Evolutionary conservation across 805 yeast species (phyloP).

Genomic region (Schwanniomyces sp.): DNA sequence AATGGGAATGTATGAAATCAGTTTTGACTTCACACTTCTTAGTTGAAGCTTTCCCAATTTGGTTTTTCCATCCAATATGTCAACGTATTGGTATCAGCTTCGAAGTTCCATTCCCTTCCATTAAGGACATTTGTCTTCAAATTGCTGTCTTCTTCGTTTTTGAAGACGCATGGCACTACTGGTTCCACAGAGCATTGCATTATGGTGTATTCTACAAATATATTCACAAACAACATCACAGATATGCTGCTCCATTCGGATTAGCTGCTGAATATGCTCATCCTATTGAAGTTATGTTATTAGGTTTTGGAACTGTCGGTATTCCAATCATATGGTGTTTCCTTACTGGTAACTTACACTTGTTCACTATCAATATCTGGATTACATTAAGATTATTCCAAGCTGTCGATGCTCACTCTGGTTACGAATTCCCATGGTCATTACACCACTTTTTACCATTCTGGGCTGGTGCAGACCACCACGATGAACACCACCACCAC

Average conservation of each 20-base stretch:
- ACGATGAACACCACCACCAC: slow-evolving; percentile 95
- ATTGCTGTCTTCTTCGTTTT: slow-evolving; percentile 74
- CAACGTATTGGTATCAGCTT: slow-evolving; percentile 73
- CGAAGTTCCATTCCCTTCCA: slow-evolving; percentile 82
- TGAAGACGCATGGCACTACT: slow-evolving; percentile 97
- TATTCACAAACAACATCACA: slow-evolving; percentile 96
- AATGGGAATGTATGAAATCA: slow-evolving; percentile 86
- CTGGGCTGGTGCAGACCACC: slow-evolving; percentile 99
- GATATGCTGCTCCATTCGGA: slow-evolving; percentile 98
- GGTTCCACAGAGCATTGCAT: slow-evolving; percentile 91
- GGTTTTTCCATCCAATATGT: slow-evolving; percentile 96
- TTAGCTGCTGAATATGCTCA: slow-evolving; percentile 97
- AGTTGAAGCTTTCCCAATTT: slow-evolving; percentile 94
- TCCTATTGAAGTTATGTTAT: slow-evolving; percentile 85
- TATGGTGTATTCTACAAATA: slow-evolving; percentile 85
- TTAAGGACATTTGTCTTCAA: slow-evolving; percentile 60
- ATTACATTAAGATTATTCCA: slow-evolving; percentile 85
- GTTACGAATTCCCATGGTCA: slow-evolving; percentile 97
- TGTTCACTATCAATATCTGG: slow-evolving; percentile 90
- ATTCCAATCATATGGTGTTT: slow-evolving; percentile 85
- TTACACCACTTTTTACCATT: slow-evolving; percentile 88
- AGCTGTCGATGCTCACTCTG: slow-evolving; percentile 97
- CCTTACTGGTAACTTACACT: slow-evolving; percentile 73
- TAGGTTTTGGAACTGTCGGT: slow-evolving; percentile 96
- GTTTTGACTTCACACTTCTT: slow-evolving; percentile 85